Conservation (phyloP, 2,329 filamentous ascomycete species). For the Penicillium crustosum region DNA sequence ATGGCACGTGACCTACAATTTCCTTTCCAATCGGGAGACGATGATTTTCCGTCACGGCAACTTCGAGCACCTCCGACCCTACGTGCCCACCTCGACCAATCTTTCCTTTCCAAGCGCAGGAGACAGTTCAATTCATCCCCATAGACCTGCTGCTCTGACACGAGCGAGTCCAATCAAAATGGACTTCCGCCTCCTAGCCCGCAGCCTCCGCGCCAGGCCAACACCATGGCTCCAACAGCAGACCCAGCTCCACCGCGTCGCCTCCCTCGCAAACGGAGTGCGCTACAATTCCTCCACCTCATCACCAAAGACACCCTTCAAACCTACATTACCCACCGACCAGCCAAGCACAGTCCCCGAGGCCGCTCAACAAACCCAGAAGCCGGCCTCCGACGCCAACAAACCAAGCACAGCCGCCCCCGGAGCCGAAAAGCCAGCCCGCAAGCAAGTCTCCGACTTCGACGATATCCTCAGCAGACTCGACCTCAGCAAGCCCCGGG, state of each 20-base stretch:
- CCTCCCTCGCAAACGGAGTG: conserved; percentile 20
- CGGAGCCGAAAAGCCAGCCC: neutral
- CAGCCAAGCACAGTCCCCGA: conserved; percentile 7
- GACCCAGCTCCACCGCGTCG: conserved; percentile 17
- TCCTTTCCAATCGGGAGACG: conserved; percentile 15
- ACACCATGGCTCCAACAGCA: conserved; percentile 28
- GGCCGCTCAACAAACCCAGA: neutral
- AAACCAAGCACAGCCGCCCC: conserved; percentile 6
- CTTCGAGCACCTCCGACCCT: conserved; percentile 4
- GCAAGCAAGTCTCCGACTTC: conserved; percentile 25
- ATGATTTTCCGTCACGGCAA: conserved; percentile 19
- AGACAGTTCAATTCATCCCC: conserved; percentile 1
- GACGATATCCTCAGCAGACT: conserved; percentile 37
- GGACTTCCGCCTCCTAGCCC: conserved; percentile 35
- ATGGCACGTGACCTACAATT: conserved; percentile 29
- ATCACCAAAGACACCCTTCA: conserved; percentile 6
- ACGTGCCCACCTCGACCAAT: conserved; percentile 5
- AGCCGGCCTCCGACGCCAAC: conserved; percentile 28
- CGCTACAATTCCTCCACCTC: conserved; percentile 26
- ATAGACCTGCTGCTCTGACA: neutral
- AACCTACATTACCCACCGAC: conserved; percentile 6
- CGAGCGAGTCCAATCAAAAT: conserved; percentile 21
- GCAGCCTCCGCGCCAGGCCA: conserved; percentile 35
- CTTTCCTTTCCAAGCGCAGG: neutral
- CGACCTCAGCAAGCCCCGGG: conserved; percentile 25